A percentile compares a stretch with the other conserved stretches of the same genome.
These are phyloP conservation scores for Rubus parviflorus DNA, from an alignment of 306 rosid genomes.

Conservation along the genomic window DNA sequence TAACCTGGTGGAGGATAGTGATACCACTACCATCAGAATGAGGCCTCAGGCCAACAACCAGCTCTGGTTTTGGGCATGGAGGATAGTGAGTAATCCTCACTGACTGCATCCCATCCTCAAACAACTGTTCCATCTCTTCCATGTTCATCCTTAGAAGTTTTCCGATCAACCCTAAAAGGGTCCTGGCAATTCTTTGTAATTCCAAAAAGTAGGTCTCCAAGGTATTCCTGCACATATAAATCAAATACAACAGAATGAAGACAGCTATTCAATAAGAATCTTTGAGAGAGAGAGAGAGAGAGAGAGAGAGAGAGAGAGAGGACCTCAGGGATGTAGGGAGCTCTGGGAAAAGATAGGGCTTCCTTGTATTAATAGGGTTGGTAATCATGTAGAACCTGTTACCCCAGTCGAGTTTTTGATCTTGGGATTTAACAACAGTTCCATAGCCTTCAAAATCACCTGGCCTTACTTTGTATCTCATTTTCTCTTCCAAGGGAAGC, in stretches of 20 bases:
- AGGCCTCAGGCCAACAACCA: slow-evolving; percentile 56
- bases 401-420: slow-evolving; percentile 84
- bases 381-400: slow-evolving; percentile 57
- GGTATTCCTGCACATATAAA: slow-evolving; percentile 33
- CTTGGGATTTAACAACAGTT: slow-evolving; percentile 33
- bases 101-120: slow-evolving; percentile 68
- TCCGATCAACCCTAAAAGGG: slow-evolving; percentile 43
- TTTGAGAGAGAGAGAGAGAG: background rate
- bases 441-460: slow-evolving; percentile 87
- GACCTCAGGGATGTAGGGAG: slow-evolving; percentile 61
- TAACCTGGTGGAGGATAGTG: slow-evolving; percentile 66
- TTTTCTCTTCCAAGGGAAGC: slow-evolving; percentile 64
- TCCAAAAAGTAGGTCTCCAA: slow-evolving; percentile 53
- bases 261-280: background rate
- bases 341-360: slow-evolving; percentile 56
- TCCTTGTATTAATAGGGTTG: slow-evolving; percentile 60
- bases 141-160: slow-evolving; percentile 45
- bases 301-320: background rate
- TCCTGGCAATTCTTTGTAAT: slow-evolving; percentile 43
- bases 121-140: slow-evolving; percentile 43
- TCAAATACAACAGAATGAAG: background rate
- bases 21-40: slow-evolving; percentile 71
- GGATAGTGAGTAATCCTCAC: slow-evolving; percentile 78
- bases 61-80: slow-evolving; percentile 69
- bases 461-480: slow-evolving; percentile 40